A percentile compares a stretch with the other conserved stretches of the same genome.
These are phyloP conservation scores for Barnettozyma salicaria DNA, from an alignment of 805 yeast species.

Conservation along the genomic window DNA sequence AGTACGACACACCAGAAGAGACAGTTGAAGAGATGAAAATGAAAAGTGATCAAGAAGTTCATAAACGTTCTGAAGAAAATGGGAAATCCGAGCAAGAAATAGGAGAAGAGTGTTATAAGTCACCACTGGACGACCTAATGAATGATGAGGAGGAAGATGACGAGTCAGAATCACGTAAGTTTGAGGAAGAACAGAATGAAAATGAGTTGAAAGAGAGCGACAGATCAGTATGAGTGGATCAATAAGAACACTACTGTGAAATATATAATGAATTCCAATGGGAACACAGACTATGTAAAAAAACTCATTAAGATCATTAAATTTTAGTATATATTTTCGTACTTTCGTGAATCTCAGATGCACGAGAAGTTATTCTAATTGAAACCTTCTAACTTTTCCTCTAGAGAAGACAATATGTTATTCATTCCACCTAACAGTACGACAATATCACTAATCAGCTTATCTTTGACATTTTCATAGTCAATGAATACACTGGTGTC, in stretches of 20 bases:
- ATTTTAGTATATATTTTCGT: too few relatives aligned
- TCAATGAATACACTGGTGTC: conserved; percentile 23
- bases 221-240: background rate
- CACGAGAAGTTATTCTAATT: too few relatives aligned
- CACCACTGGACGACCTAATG: conserved; percentile 3
- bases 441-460: conserved; percentile 24
- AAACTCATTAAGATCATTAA: too few relatives aligned
- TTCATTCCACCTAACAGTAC: conserved; percentile 19
- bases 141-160: conserved; percentile 2
- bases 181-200: background rate
- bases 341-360: too few relatives aligned
- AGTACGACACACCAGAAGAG: background rate
- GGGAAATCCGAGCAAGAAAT: conserved; percentile 11
- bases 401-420: conserved; percentile 26
- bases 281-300: too few relatives aligned
- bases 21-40: background rate
- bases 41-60: conserved; percentile 1
- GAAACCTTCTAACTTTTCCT: conserved; percentile 26
- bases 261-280: too few relatives aligned
- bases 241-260: too few relatives aligned
- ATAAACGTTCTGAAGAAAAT: too few relatives aligned
- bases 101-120: conserved; percentile 8
- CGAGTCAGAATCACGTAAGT: background rate
- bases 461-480: conserved; percentile 19
- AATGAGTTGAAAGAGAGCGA: too few relatives aligned